phyloP scores from a whole-genome alignment of 192 early-diverging fungal species.

The Gonapodya sp. region DNA sequence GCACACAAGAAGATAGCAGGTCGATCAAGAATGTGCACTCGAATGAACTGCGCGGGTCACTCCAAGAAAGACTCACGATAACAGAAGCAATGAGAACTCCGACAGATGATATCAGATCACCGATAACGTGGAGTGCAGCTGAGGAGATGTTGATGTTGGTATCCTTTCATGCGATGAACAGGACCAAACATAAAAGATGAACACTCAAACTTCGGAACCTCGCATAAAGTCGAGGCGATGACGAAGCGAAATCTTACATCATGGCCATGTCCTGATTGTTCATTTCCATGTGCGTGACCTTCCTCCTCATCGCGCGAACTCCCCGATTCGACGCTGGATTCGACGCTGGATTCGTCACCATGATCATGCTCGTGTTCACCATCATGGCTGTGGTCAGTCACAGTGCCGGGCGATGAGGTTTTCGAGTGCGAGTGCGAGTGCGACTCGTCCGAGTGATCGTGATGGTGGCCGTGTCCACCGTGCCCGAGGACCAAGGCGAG shows the following conservation, averaged over 20 bases:
- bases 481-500: conserved; percentile 51
- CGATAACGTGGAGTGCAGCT: conserved; percentile 69
- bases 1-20: not conserved
- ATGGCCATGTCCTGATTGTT: no score
- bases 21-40: no score
- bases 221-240: not conserved
- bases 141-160: conserved; percentile 58
- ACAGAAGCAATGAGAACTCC: conserved; percentile 71
- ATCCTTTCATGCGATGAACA: not conserved
- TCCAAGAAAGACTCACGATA: conserved; percentile 31
- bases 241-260: no score
- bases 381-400: conserved; percentile 19
- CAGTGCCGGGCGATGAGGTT: no score
- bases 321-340: not conserved
- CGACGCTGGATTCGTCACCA: conserved; percentile 16
- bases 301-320: not conserved
- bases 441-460: no score
- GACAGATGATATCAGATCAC: conserved; percentile 68
- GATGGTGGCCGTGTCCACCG: conserved; percentile 27
- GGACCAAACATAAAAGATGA: not conserved
- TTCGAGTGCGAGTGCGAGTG: no score
- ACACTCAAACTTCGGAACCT: not conserved
- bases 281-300: no score
- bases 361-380: conserved; percentile 17
- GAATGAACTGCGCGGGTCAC: no score